Conservation (phyloP, 2,329 filamentous ascomycete genomes). For the Curvularia verruculosa region DNA sequence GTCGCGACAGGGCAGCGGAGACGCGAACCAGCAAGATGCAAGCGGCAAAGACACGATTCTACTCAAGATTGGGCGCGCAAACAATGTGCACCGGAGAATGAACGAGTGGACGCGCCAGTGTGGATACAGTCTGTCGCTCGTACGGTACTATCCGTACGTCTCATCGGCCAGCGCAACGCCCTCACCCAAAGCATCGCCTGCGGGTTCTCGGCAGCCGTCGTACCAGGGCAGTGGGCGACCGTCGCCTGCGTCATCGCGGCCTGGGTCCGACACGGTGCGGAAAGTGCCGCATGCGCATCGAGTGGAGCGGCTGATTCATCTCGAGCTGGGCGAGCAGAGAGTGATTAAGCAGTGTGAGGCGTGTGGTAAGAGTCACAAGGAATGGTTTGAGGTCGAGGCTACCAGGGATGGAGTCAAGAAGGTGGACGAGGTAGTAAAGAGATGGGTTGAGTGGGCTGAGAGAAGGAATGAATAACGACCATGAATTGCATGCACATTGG, state of each 20-base stretch:
- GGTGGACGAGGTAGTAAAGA: conserved; percentile 74
- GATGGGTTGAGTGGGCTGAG: conserved; percentile 89
- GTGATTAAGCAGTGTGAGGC: conserved; percentile 70
- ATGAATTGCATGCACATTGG: neutral
- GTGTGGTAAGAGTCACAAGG: conserved; percentile 84
- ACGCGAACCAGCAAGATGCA: neutral
- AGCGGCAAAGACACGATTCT: conserved; percentile 64
- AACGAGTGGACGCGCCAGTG: conserved; percentile 95
- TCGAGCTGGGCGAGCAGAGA: conserved; percentile 73
- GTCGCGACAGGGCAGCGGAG: neutral
- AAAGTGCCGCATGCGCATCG: conserved; percentile 86
- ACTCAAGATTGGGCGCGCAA: conserved; percentile 69
- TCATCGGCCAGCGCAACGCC: conserved; percentile 36
- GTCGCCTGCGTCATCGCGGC: conserved; percentile 1
- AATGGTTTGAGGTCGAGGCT: conserved; percentile 94
- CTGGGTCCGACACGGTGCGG: conserved; percentile 48
- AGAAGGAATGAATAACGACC: conserved; percentile 18
- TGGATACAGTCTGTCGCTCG: conserved; percentile 82
- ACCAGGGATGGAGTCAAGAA: conserved; percentile 70
- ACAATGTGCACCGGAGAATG: conserved; percentile 88
- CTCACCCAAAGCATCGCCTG: conserved; percentile 34
- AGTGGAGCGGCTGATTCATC: conserved; percentile 87
- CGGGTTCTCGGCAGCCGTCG: conserved; percentile 9
- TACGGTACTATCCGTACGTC: conserved; percentile 90
- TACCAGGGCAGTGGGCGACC: neutral